These are phyloP conservation scores for Trichoderma cornu-damae DNA, from an alignment of 2,329 filamentous ascomycete species.

Conservation along the genomic window DNA sequence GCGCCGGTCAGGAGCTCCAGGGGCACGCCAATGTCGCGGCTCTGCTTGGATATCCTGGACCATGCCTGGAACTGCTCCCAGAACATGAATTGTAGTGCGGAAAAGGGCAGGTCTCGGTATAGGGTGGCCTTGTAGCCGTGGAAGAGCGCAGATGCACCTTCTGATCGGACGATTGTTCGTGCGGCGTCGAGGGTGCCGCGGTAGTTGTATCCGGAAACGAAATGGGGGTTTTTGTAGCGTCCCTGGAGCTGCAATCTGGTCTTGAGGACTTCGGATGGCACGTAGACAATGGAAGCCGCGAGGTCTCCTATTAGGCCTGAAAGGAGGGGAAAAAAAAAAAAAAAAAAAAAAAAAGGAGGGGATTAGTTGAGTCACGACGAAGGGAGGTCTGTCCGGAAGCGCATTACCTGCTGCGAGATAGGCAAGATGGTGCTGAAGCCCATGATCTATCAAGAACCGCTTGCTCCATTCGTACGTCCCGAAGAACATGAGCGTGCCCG, in stretches of 20 bases:
- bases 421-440: constrained; percentile 73
- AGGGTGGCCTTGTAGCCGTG: constrained; percentile 97
- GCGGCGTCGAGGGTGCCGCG: constrained; percentile 77
- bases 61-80: constrained; percentile 89
- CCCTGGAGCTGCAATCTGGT: constrained; percentile 95
- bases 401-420: constrained; percentile 75
- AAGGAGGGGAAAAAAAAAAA: no score
- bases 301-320: constrained; percentile 87
- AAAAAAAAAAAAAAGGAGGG: background rate
- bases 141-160: constrained; percentile 83
- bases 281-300: constrained; percentile 87
- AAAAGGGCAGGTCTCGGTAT: constrained; percentile 91
- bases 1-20: constrained; percentile 87
- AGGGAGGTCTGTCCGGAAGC: background rate
- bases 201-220: constrained; percentile 95
- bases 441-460: constrained; percentile 76
- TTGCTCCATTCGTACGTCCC: constrained; percentile 96
- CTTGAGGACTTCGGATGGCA: constrained; percentile 95
- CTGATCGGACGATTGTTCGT: constrained; percentile 73
- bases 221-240: constrained; percentile 89
- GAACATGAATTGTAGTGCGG: constrained; percentile 93
- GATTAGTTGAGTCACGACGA: constrained; percentile 19
- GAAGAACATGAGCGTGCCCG: constrained; percentile 91
- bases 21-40: constrained; percentile 75
- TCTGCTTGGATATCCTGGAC: constrained; percentile 73